Evolutionary conservation across 495 filamentous ascomycete species (phyloP).

Genomic region (Extremus antarcticus): DNA sequence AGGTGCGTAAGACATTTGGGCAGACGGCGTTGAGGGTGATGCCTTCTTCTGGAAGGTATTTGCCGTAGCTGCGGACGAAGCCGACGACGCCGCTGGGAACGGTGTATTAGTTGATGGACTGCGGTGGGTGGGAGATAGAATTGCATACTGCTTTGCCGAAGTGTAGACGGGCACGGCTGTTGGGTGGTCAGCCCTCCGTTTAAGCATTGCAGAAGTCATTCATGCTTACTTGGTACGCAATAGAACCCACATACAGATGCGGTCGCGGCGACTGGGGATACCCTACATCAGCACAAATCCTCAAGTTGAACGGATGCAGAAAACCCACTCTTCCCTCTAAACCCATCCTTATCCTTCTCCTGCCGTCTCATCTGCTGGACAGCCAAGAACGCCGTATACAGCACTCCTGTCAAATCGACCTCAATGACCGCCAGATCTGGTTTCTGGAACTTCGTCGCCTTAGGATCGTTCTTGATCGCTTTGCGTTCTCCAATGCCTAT

Average conservation of each 20-base stretch:
- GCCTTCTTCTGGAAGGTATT: slow-evolving; percentile 21
- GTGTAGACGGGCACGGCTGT: slow-evolving; percentile 22
- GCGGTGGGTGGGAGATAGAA: not conserved
- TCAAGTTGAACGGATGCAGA: not conserved
- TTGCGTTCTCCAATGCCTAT: slow-evolving; percentile 21
- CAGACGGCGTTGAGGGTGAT: slow-evolving; percentile 24
- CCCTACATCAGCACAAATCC: not conserved
- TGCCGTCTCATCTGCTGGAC: slow-evolving; percentile 24
- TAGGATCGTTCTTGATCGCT: slow-evolving; percentile 12
- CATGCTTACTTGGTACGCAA: slow-evolving; percentile 16
- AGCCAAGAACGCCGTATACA: slow-evolving; percentile 19
- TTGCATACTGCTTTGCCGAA: slow-evolving; percentile 22
- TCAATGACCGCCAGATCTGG: slow-evolving; percentile 20
- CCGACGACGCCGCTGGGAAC: slow-evolving; percentile 16
- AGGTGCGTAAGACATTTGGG: slow-evolving; percentile 21
- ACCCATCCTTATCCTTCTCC: slow-evolving; percentile 17
- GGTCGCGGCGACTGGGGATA: slow-evolving; percentile 11
- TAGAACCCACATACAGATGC: slow-evolving; percentile 25
- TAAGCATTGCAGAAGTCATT: not conserved
- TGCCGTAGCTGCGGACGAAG: slow-evolving; percentile 23
- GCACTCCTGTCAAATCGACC: slow-evolving; percentile 19
- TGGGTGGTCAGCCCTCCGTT: not conserved
- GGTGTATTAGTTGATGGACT: not conserved
- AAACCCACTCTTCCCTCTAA: slow-evolving; percentile 21
- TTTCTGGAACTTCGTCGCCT: slow-evolving; percentile 14